A percentile compares a stretch with the other conserved stretches of the same genome.
These are phyloP conservation scores for Scedosporium minutisporum DNA, from an alignment of 2,329 filamentous ascomycete species.

Conservation along the genomic window DNA sequence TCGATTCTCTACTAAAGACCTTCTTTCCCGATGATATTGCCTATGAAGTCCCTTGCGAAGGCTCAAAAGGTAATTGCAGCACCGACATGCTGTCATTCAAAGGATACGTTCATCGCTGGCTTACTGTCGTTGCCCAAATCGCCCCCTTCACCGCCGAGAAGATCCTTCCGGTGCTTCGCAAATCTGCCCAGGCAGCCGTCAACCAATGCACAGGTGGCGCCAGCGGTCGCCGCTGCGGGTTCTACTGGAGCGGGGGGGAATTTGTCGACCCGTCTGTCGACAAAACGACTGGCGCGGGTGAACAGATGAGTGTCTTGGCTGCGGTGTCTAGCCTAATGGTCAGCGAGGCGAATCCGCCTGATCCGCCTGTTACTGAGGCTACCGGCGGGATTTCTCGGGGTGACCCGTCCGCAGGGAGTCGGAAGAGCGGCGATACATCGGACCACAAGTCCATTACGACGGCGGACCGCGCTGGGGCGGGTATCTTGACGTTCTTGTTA, in stretches of 20 bases:
- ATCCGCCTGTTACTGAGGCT: constrained; percentile 40
- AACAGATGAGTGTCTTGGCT: constrained; percentile 49
- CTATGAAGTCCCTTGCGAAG: constrained; percentile 54
- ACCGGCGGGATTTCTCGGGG: constrained; percentile 22
- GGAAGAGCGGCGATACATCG: constrained; percentile 28
- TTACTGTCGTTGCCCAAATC: constrained; percentile 41
- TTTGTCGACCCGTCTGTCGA: constrained; percentile 33
- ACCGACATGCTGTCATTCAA: constrained; percentile 57
- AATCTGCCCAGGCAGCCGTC: constrained; percentile 43
- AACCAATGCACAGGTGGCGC: constrained; percentile 43
- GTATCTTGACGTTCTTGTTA: constrained; percentile 36
- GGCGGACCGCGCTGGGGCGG: constrained; percentile 36
- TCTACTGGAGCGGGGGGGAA: constrained; percentile 39
- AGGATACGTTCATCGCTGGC: constrained; percentile 48
- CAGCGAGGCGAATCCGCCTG: constrained; percentile 26
- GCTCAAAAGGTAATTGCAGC: constrained; percentile 39
- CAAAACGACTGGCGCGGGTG: constrained; percentile 42
- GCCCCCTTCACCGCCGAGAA: constrained; percentile 40
- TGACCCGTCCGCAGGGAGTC: no score
- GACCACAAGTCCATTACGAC: constrained; percentile 26
- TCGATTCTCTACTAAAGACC: constrained; percentile 31
- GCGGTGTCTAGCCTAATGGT: constrained; percentile 45
- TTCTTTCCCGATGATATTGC: constrained; percentile 45
- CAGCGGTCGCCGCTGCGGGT: constrained; percentile 40
- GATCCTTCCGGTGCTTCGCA: constrained; percentile 42